Evolutionary conservation across 164 flowering plant genomes (phyloP), one percentile per base, ranked within the genome.

Genomic region (Chimonanthus praecox): DNA sequence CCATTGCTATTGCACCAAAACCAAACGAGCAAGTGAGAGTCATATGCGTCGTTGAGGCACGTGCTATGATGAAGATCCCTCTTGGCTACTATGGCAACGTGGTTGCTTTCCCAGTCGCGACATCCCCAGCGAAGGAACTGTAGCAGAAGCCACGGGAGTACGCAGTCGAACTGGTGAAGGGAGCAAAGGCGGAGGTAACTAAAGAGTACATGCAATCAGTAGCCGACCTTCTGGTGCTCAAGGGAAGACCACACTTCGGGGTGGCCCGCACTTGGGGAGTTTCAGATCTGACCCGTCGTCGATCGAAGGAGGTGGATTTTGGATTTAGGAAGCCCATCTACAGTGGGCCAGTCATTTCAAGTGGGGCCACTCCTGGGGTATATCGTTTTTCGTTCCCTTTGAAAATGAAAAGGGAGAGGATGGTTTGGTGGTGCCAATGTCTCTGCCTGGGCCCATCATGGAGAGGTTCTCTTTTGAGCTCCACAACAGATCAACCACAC

Each of bases 401-500:
- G 80, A 10, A 48, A 86, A 83, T 60, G 61, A 48, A n/a, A 75
- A 75, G 11, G 90, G 90, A 1, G 88, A 85, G 73, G 71, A 77
- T 1, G 91, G 92, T 11, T 78, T 86, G 15, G 76, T 83, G 64
- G 88, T 88, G 6, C 88, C 88, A 0, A 33, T 87, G 45, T 80
- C 83, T 73, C 79, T 88, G 78, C 90, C 94, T 0, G 79, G 76
- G 1, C 62, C 71, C 0, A 88, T 86, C 4, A 86, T 90, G 91
- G 84, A 77, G 6, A 87, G 65, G 6, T 88, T 90, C 49, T 77
- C 60, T 6, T n/a, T 13, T 45, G 86, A 88, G 80, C 47, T 87
- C n/a, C 62, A 78, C 46, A 49, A 46, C 13, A 66, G 64, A 13
- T 49, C 3, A 20, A 9, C 33, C 33, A 33, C 33, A 33, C 33